phyloP scores from a whole-genome alignment of 768 basidiomycete species.

The Russula vinacea region DNA sequence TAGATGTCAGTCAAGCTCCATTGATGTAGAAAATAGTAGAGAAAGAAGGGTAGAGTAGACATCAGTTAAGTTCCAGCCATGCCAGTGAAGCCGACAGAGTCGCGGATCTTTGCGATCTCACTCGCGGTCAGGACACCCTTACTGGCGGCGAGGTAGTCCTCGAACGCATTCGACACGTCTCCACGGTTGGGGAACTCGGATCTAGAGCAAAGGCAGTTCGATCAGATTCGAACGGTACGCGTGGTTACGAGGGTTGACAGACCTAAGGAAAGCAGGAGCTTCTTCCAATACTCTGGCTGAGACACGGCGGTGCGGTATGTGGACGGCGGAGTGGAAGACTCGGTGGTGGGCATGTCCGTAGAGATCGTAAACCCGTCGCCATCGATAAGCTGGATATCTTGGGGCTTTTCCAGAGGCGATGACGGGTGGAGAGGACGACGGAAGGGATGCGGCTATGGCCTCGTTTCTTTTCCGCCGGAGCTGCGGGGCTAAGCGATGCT shows the following conservation, averaged over 20 bases:
- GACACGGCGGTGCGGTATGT: conserved; percentile 66
- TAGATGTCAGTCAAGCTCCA: conserved; percentile 49
- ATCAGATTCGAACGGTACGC: conserved; percentile 6
- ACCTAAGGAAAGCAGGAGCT: conserved; percentile 65
- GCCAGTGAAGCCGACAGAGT: conserved; percentile 79
- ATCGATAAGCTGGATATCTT: conserved; percentile 66
- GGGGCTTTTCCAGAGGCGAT: conserved; percentile 41
- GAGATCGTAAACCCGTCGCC: conserved; percentile 52
- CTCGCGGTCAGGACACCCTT: conserved; percentile 77
- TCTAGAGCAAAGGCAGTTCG: conserved; percentile 37
- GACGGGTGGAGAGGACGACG: conserved; percentile 74
- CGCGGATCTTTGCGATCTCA: conserved; percentile 91
- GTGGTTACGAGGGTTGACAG: conserved; percentile 29
- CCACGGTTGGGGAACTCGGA: conserved; percentile 57
- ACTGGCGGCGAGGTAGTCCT: conserved; percentile 79
- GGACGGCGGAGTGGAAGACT: conserved; percentile 32
- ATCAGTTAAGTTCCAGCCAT: conserved; percentile 72
- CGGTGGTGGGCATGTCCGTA: conserved; percentile 34
- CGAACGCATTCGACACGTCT: conserved; percentile 74
- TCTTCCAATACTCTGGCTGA: conserved; percentile 77
- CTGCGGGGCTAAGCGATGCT: conserved; percentile 17
- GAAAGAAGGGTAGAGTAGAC: background rate
- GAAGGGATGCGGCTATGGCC: conserved; percentile 70
- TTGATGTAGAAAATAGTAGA: background rate
- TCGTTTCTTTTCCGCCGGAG: conserved; percentile 36